Evolutionary conservation across 176 grass and related monocot genomes (phyloP).

Genomic region (Oryza coarctata): DNA sequence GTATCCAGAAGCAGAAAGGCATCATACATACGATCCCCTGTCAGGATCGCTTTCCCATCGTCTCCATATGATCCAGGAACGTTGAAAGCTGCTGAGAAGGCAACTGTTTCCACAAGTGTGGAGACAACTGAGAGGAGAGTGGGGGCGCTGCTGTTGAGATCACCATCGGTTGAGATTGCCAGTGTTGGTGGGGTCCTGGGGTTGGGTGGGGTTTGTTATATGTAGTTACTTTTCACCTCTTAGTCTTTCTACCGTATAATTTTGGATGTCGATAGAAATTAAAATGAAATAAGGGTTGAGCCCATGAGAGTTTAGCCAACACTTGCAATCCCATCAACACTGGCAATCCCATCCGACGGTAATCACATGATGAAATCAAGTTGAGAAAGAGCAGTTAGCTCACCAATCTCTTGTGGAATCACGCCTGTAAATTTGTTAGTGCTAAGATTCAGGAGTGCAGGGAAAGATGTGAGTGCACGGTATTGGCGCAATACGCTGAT

Average conservation of each 20-base stretch:
- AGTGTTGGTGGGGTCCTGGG: too few relatives aligned
- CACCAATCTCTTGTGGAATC: not conserved
- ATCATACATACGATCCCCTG: constrained; percentile 14
- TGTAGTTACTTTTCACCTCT: too few relatives aligned
- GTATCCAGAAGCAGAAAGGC: constrained; percentile 43
- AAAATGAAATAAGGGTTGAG: too few relatives aligned
- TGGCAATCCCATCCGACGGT: too few relatives aligned
- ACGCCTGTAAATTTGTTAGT: not conserved
- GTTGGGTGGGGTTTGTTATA: too few relatives aligned
- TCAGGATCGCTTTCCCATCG: constrained; percentile 37
- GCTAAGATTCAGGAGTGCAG: not conserved
- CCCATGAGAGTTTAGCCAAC: too few relatives aligned
- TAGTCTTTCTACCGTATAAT: too few relatives aligned
- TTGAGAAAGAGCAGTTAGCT: not conserved
- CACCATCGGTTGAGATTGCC: too few relatives aligned
- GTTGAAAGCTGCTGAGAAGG: constrained; percentile 62
- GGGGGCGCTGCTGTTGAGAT: too few relatives aligned
- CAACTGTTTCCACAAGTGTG: constrained; percentile 47
- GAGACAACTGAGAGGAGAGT: constrained; percentile 43
- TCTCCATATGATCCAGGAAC: constrained; percentile 51
- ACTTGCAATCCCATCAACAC: too few relatives aligned
- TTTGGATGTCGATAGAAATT: too few relatives aligned
- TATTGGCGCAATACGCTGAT: not conserved
- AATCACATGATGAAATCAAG: too few relatives aligned
- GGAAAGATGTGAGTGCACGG: not conserved